phyloP scores from a whole-genome alignment of 352 stramenopile species.

The Elongisporangium undulatum region DNA sequence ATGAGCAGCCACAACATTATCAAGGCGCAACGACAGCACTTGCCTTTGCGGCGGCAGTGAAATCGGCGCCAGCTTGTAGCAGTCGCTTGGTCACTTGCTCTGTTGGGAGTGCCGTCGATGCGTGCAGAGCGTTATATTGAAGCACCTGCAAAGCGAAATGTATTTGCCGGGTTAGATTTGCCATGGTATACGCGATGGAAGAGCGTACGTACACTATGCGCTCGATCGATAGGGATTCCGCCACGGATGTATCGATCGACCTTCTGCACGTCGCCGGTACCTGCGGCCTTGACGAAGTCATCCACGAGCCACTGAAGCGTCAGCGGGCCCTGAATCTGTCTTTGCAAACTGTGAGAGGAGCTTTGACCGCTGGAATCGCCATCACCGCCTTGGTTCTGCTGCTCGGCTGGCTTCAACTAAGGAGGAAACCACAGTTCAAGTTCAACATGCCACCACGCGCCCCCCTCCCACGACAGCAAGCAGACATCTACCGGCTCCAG shows the following conservation, averaged over 20 bases:
- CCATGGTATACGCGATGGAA: background rate
- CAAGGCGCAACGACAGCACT: background rate
- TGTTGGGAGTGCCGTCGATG: constrained; percentile 26
- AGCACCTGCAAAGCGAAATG: constrained; percentile 21
- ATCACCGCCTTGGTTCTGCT: background rate
- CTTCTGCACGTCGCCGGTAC: constrained; percentile 27
- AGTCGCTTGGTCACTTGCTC: constrained; percentile 33
- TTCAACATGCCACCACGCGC: background rate
- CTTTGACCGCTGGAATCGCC: background rate
- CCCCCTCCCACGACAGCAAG: background rate
- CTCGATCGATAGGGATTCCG: constrained; percentile 45
- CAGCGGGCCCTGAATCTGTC: constrained; percentile 43
- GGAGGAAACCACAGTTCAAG: background rate
- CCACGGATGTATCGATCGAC: constrained; percentile 48
- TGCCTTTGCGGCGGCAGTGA: constrained; percentile 30
- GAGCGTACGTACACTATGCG: constrained; percentile 31
- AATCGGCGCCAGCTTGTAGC: constrained; percentile 37
- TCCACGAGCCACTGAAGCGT: constrained; percentile 51
- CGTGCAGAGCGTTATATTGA: constrained; percentile 47
- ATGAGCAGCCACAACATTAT: background rate
- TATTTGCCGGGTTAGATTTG: background rate
- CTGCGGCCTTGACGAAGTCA: constrained; percentile 50
- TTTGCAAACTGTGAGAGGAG: constrained; percentile 14
- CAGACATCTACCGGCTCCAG: constrained; percentile 17
- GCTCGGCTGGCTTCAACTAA: background rate